Evolutionary conservation across 768 basidiomycete species (phyloP).

Genomic region (Crassisporium funariophilum): DNA sequence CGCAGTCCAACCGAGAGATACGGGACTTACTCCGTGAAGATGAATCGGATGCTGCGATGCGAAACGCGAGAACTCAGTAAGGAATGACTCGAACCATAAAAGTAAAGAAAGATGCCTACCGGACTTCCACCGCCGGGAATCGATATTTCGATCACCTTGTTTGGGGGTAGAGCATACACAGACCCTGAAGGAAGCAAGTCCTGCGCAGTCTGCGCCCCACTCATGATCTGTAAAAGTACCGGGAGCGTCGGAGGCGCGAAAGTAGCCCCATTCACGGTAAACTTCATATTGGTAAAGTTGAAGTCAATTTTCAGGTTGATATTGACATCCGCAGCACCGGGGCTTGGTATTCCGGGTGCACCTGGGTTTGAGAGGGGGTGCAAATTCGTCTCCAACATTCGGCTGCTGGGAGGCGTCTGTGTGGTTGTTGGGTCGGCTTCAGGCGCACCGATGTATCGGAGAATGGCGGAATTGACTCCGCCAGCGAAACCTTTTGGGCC

Average conservation of each 20-base stretch:
- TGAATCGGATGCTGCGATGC: constrained; percentile 44
- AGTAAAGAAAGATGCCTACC: constrained; percentile 9
- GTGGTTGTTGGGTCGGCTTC: constrained; percentile 24
- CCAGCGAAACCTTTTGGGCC: constrained; percentile 14
- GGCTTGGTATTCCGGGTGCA: constrained; percentile 23
- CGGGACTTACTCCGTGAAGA: constrained; percentile 44
- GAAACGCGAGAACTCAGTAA: background rate
- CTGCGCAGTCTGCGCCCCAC: constrained; percentile 39
- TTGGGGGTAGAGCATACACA: constrained; percentile 44
- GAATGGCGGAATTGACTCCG: constrained; percentile 43
- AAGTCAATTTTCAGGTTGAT: too few relatives aligned
- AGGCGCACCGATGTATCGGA: constrained; percentile 44
- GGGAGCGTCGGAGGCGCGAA: constrained; percentile 43
- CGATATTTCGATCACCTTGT: constrained; percentile 51
- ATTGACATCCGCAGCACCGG: constrained; percentile 22
- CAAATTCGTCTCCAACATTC: constrained; percentile 23
- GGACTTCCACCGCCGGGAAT: constrained; percentile 41
- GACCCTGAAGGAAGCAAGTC: constrained; percentile 43
- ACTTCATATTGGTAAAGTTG: too few relatives aligned
- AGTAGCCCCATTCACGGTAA: constrained; percentile 18
- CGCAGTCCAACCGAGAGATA: too few relatives aligned
- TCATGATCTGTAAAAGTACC: constrained; percentile 52
- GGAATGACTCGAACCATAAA: background rate
- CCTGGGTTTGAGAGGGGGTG: constrained; percentile 18
- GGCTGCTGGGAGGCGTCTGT: constrained; percentile 5